phyloP scores from a whole-genome alignment of 441 rosid genomes.

The Cnidoscolus chayamansa region DNA sequence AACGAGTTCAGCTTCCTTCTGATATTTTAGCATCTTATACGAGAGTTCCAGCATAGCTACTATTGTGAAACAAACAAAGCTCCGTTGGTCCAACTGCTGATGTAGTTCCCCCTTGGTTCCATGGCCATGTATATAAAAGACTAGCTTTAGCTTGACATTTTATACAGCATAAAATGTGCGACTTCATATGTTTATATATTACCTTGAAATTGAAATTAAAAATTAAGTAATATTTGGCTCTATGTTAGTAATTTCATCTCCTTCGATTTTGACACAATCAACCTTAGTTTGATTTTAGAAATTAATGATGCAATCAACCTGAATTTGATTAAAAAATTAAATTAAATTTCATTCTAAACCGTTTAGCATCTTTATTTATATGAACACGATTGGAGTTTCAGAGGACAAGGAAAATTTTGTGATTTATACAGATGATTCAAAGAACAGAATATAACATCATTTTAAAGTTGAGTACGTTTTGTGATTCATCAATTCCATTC shows the following conservation, averaged over 20 bases:
- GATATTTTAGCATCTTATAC: slow-evolving; percentile 2
- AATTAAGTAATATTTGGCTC: not conserved
- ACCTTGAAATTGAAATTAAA: slow-evolving; percentile 12
- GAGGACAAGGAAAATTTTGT: too few species aligned
- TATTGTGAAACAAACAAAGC: not conserved
- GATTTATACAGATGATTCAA: too few species aligned
- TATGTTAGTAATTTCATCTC: not conserved
- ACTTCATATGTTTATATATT: slow-evolving; percentile 17
- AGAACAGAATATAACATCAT: too few species aligned
- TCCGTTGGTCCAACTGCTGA: slow-evolving; percentile 1
- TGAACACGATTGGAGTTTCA: too few species aligned
- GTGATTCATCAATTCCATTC: too few species aligned
- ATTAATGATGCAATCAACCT: too few species aligned
- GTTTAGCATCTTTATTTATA: too few species aligned
- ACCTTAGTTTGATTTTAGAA: too few species aligned
- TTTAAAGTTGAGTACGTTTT: too few species aligned
- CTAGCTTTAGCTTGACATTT: slow-evolving; percentile 4
- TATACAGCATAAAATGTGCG: slow-evolving; percentile 10
- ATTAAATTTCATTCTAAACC: too few species aligned
- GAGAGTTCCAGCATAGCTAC: slow-evolving; percentile 15
- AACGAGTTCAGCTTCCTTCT: slow-evolving; percentile 46
- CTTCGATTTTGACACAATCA: too few species aligned
- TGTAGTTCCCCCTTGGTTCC: not conserved
- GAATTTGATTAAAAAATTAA: too few species aligned
- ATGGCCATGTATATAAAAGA: slow-evolving; percentile 1